Percentiles rank a stretch among this genome's conserved stretches.
Evolutionary conservation across 129 eudicot genomes (phyloP).

Genomic region (Chrysanthemum seticuspe): DNA sequence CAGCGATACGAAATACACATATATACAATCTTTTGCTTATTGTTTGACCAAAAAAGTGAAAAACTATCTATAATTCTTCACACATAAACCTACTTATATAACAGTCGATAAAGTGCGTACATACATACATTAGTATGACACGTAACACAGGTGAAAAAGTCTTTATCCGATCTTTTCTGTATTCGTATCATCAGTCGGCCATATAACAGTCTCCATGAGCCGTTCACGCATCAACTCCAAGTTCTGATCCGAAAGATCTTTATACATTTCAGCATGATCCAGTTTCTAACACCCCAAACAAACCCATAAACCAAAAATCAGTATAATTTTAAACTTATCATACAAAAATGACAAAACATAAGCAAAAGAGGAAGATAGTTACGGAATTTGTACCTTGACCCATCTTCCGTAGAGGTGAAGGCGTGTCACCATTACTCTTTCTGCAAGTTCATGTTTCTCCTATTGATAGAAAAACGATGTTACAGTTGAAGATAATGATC

Average conservation of each 20-base stretch:
- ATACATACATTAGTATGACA: not conserved
- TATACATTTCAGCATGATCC: conserved; percentile 73
- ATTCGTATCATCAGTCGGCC: conserved; percentile 79
- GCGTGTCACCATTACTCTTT: conserved; percentile 91
- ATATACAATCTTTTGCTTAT: not conserved
- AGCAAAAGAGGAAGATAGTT: not conserved
- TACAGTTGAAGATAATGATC: not conserved
- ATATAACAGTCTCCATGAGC: conserved; percentile 66
- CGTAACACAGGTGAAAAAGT: not conserved
- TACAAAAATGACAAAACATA: conserved; percentile 6
- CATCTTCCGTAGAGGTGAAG: conserved; percentile 86
- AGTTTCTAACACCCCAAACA: conserved; percentile 43
- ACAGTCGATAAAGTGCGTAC: not conserved
- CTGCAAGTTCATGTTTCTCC: conserved; percentile 92
- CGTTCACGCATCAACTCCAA: conserved; percentile 90
- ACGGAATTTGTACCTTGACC: conserved; percentile 53
- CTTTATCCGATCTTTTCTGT: conserved; percentile 49
- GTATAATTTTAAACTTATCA: not conserved
- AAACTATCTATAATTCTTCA: not conserved
- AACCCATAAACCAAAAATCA: conserved; percentile 6
- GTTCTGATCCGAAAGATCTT: conserved; percentile 74
- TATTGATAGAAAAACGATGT: conserved; percentile 24
- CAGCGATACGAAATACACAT: not conserved
- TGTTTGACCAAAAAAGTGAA: conserved; percentile 3
- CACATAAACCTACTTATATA: conserved; percentile 20